Conservation (phyloP, 2,329 filamentous ascomycete species). For the Pseudocercospora musae region DNA sequence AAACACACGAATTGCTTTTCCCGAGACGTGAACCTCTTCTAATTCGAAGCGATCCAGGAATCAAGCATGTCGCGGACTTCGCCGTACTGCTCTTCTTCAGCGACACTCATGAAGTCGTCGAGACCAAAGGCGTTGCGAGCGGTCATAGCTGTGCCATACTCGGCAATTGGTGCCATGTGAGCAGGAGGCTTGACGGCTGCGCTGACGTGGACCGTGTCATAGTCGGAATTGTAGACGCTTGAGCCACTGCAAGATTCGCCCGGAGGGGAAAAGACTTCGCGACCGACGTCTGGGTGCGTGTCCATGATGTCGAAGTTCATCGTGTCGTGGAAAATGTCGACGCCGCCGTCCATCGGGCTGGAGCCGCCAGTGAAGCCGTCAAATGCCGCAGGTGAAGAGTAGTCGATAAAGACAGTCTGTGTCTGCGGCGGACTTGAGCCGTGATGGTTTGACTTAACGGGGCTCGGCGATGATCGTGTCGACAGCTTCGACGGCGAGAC, state of each 20-base stretch:
- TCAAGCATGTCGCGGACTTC: slow-evolving; percentile 26
- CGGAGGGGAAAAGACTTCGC: slow-evolving; percentile 29
- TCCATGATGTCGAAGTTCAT: slow-evolving; percentile 24
- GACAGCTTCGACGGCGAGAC: slow-evolving; percentile 29
- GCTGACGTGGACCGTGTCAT: slow-evolving; percentile 22
- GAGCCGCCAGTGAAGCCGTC: slow-evolving; percentile 21
- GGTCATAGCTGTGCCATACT: slow-evolving; percentile 70
- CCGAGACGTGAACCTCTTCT: neutral
- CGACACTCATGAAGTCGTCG: slow-evolving; percentile 19
- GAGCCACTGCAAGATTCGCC: slow-evolving; percentile 29
- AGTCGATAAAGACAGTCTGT: slow-evolving; percentile 12
- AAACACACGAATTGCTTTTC: neutral
- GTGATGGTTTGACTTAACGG: slow-evolving; percentile 7
- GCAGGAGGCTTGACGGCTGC: slow-evolving; percentile 19
- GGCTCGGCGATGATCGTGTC: slow-evolving; percentile 22
- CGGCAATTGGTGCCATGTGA: slow-evolving; percentile 61
- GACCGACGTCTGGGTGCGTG: slow-evolving; percentile 25
- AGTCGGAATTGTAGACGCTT: slow-evolving; percentile 30
- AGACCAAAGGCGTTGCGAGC: slow-evolving; percentile 54
- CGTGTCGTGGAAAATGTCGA: slow-evolving; percentile 23
- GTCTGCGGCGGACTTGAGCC: neutral
- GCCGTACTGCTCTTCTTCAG: slow-evolving; percentile 19
- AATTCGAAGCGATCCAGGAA: slow-evolving; percentile 22
- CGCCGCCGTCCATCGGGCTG: slow-evolving; percentile 18
- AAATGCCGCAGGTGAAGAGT: slow-evolving; percentile 18